These are phyloP conservation scores for Puccinia coronata DNA, from an alignment of 1,284 basidiomycete genomes.

Conservation along the genomic window DNA sequence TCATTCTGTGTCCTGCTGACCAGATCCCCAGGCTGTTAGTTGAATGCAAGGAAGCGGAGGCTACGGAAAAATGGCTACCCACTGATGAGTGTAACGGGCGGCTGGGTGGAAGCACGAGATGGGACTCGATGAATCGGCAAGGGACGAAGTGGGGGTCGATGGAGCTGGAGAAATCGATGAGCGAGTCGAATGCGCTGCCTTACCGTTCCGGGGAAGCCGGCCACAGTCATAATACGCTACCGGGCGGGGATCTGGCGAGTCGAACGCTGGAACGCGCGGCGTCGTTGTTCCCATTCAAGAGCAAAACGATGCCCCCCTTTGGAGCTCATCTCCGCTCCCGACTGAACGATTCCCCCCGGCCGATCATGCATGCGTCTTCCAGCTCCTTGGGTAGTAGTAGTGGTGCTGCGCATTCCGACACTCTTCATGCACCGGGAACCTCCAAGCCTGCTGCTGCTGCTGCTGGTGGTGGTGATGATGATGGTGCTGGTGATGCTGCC, in stretches of 20 bases:
- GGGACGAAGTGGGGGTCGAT: conserved; percentile 2
- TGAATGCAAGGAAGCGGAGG: conserved; percentile 66
- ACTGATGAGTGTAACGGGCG: neutral
- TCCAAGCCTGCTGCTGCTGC: neutral
- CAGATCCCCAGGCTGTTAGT: conserved; percentile 71
- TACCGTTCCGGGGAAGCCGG: neutral
- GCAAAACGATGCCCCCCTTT: conserved; percentile 8
- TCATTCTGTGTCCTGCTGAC: conserved; percentile 82
- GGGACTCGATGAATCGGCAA: neutral
- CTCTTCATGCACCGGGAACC: neutral
- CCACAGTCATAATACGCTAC: neutral
- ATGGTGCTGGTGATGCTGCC: no score
- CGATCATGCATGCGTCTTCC: neutral
- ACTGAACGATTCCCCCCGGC: neutral
- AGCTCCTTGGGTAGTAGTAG: no score
- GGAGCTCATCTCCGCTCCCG: neutral
- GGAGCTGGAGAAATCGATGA: conserved; percentile 19
- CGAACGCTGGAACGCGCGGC: conserved; percentile 36
- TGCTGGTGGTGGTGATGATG: no score
- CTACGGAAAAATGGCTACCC: neutral
- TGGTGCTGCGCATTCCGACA: neutral
- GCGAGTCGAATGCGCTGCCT: neutral
- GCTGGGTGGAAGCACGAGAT: neutral
- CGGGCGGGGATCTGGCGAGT: conserved; percentile 36
- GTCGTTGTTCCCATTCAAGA: conserved; percentile 42